Evolutionary conservation across 345 rosid species (phyloP).

Genomic region (Punica granatum): DNA sequence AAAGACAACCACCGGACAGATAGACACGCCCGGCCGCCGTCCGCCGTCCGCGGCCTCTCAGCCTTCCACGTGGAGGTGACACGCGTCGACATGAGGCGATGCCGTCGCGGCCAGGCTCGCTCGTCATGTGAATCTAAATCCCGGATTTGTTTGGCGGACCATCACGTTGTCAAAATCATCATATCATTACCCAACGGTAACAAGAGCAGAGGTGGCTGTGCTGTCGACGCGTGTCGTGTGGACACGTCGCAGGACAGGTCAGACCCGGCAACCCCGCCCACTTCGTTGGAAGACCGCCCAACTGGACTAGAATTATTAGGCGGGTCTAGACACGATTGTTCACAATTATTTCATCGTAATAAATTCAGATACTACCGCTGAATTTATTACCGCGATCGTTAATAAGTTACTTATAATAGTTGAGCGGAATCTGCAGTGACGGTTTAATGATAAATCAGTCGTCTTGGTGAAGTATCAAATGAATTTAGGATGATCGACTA

Average conservation of each 20-base stretch:
- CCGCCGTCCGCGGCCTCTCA: conserved; percentile 1
- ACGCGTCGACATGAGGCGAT: neutral
- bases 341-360: no score
- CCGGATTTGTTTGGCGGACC: neutral
- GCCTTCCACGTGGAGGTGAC: neutral
- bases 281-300: neutral
- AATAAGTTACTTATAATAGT: no score
- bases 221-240: neutral
- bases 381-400: no score
- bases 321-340: no score
- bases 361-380: no score
- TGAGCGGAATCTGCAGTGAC: no score
- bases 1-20: neutral
- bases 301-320: no score
- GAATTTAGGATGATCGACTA: no score
- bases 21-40: neutral
- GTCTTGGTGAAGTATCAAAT: no score
- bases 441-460: no score
- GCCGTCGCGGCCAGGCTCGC: neutral
- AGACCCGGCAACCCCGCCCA: neutral
- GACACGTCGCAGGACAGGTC: neutral
- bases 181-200: neutral
- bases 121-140: neutral
- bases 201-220: neutral
- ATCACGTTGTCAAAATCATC: no score